Percentiles rank a stretch among this genome's conserved stretches.
Conservation (phyloP, 2,329 filamentous ascomycete species). For the Dactylonectria macrodidyma region DNA sequence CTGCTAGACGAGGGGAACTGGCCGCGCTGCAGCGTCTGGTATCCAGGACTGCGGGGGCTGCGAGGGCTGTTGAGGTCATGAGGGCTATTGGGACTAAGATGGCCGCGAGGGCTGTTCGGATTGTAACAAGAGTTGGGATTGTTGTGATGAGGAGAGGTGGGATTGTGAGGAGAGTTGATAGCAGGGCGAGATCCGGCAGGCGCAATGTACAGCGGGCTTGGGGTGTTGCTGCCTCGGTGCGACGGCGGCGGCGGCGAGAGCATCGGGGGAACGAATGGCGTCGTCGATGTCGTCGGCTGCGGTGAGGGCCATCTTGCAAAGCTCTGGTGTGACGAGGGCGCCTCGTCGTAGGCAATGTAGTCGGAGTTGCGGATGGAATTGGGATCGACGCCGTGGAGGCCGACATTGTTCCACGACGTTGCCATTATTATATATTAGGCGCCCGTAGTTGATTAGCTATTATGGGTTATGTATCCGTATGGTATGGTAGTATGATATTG, state of each 20-base stretch:
- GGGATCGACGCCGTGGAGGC: constrained; percentile 31
- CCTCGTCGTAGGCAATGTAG: constrained; percentile 35
- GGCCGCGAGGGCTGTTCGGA: constrained; percentile 36
- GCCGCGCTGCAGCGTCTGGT: constrained; percentile 34
- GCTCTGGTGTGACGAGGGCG: constrained; percentile 40
- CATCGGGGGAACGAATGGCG: constrained; percentile 37
- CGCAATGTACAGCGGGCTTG: constrained; percentile 31
- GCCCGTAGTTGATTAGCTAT: constrained; percentile 1
- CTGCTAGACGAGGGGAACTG: constrained; percentile 37
- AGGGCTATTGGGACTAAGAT: constrained; percentile 32
- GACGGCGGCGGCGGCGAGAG: constrained; percentile 44
- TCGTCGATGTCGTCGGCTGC: constrained; percentile 42
- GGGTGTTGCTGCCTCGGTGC: constrained; percentile 29
- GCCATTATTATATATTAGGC: constrained; percentile 15
- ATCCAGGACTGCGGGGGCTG: constrained; percentile 41
- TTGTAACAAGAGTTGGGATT: constrained; percentile 33
- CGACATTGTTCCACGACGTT: constrained; percentile 31
- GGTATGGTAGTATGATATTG: background rate
- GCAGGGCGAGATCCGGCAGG: constrained; percentile 11
- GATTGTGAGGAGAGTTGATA: too few relatives aligned
- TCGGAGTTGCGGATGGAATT: constrained; percentile 21
- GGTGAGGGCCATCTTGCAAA: constrained; percentile 39
- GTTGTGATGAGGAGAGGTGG: background rate
- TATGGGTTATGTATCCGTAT: background rate
- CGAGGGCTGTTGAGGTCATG: constrained; percentile 37